Percentiles rank a stretch among this genome's conserved stretches.
These are phyloP conservation scores for Aspergillus sp. DNA, from an alignment of 2,329 filamentous ascomycete species.

Conservation along the genomic window DNA sequence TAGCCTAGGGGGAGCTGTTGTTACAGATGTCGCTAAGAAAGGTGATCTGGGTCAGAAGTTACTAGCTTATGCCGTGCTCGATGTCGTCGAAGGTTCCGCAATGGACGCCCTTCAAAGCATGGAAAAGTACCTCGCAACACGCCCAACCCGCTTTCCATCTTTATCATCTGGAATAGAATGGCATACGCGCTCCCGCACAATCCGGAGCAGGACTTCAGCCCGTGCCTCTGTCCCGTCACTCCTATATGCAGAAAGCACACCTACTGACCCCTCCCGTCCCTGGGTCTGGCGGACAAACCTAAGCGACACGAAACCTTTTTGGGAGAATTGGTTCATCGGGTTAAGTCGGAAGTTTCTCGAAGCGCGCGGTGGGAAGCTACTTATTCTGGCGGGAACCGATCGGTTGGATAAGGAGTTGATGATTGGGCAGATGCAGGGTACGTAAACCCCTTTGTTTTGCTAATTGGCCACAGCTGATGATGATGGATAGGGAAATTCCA, in stretches of 20 bases:
- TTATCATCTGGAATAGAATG: constrained; percentile 79
- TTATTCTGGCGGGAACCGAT: constrained; percentile 84
- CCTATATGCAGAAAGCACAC: constrained; percentile 45
- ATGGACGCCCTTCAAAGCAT: constrained; percentile 93
- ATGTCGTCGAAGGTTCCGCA: constrained; percentile 88
- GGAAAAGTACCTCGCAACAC: constrained; percentile 79
- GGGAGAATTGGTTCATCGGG: constrained; percentile 88
- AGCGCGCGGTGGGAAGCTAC: constrained; percentile 72
- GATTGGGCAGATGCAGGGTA: constrained; percentile 96
- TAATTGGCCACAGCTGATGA: not conserved
- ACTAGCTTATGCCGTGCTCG: constrained; percentile 81
- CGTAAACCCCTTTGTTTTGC: constrained; percentile 11
- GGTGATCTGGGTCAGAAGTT: constrained; percentile 60
- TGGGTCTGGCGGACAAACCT: constrained; percentile 88
- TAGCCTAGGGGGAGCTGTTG: constrained; percentile 84
- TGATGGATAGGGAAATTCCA: constrained; percentile 68
- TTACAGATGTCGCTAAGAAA: constrained; percentile 71
- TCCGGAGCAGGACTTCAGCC: constrained; percentile 77
- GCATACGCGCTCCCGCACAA: constrained; percentile 82
- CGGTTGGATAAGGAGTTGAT: constrained; percentile 84
- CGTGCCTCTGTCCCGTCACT: constrained; percentile 79
- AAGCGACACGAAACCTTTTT: constrained; percentile 76
- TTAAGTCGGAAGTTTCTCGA: constrained; percentile 81
- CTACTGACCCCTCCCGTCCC: constrained; percentile 38
- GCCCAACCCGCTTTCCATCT: constrained; percentile 71